Evolutionary conservation across 495 filamentous ascomycete genomes (phyloP).

Genomic region (Talaromyces nanjingensis): DNA sequence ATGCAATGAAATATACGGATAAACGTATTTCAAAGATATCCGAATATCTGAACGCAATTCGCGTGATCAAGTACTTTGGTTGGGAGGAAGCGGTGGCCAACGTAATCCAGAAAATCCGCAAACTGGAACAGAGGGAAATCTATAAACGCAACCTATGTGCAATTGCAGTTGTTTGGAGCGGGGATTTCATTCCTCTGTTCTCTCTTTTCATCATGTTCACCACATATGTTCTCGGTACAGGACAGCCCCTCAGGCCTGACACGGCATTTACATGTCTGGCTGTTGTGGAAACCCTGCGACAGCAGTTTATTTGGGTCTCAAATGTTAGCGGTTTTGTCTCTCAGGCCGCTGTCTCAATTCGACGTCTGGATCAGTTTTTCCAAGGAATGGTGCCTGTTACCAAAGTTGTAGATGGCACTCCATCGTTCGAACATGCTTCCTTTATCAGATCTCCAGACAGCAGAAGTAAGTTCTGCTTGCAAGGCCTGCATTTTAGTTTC

Average conservation of each 20-base stretch:
- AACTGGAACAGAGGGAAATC: slow-evolving; percentile 35
- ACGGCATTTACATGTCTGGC: slow-evolving; percentile 40
- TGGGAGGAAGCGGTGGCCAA: slow-evolving; percentile 40
- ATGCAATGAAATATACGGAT: slow-evolving; percentile 39
- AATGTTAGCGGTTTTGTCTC: slow-evolving; percentile 29
- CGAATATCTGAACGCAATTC: slow-evolving; percentile 40
- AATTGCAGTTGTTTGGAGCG: slow-evolving; percentile 20
- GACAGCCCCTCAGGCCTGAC: slow-evolving; percentile 33
- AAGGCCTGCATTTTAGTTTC: slow-evolving; percentile 40
- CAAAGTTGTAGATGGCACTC: slow-evolving; percentile 31
- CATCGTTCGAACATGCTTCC: slow-evolving; percentile 26
- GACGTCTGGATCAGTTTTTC: slow-evolving; percentile 38
- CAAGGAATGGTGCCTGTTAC: slow-evolving; percentile 28
- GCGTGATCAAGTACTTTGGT: slow-evolving; percentile 44
- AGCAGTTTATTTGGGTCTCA: slow-evolving; percentile 33
- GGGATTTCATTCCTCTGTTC: slow-evolving; percentile 31
- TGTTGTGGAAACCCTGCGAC: slow-evolving; percentile 32
- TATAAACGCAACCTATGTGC: slow-evolving; percentile 35
- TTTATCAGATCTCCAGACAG: slow-evolving; percentile 15
- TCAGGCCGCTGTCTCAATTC: slow-evolving; percentile 34
- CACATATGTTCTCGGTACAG: slow-evolving; percentile 30
- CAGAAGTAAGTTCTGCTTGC: slow-evolving; percentile 29
- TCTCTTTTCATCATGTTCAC: slow-evolving; percentile 37
- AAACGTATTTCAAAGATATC: slow-evolving; percentile 40
- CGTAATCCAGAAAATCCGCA: slow-evolving; percentile 30